Evolutionary conservation across 441 rosid genomes (phyloP).

Genomic region (Erodium chrysanthum): DNA sequence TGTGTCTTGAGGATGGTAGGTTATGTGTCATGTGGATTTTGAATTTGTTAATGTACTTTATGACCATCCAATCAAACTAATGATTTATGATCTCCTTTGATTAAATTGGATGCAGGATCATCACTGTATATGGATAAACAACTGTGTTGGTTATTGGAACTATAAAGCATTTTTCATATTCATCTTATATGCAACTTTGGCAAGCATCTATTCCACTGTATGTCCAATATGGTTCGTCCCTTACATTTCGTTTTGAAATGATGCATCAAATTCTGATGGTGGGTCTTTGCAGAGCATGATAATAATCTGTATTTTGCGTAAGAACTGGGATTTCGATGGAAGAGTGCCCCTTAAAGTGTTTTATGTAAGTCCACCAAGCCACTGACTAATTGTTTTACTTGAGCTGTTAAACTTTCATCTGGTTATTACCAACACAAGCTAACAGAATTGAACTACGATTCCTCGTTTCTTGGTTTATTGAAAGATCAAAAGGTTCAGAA

Average conservation of each 20-base stretch:
- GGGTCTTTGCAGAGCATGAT: slow-evolving; percentile 29
- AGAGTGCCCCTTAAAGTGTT: slow-evolving; percentile 32
- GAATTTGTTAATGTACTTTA: not conserved
- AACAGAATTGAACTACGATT: not conserved
- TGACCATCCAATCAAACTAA: slow-evolving; percentile 1
- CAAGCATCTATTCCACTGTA: slow-evolving; percentile 42
- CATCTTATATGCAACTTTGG: slow-evolving; percentile 33
- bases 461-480: not conserved
- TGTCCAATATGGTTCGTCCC: slow-evolving; percentile 11
- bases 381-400: not conserved
- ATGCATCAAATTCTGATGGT: not conserved
- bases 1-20: slow-evolving; percentile 82
- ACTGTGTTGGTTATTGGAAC: slow-evolving; percentile 39
- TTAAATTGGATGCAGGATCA: slow-evolving; percentile 41
- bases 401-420: slow-evolving; percentile 1
- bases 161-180: slow-evolving; percentile 29
- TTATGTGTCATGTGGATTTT: slow-evolving; percentile 9
- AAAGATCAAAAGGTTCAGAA: not conserved
- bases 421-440: not conserved
- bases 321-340: slow-evolving; percentile 34
- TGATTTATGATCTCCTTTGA: slow-evolving; percentile 5
- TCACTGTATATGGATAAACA: slow-evolving; percentile 39
- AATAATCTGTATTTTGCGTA: slow-evolving; percentile 24
- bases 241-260: not conserved
- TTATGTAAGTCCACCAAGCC: slow-evolving; percentile 36